Evolutionary conservation across 2,329 filamentous ascomycete genomes (phyloP), one percentile per base, ranked within the genome.

Genomic region (Cercospora berteroae): DNA sequence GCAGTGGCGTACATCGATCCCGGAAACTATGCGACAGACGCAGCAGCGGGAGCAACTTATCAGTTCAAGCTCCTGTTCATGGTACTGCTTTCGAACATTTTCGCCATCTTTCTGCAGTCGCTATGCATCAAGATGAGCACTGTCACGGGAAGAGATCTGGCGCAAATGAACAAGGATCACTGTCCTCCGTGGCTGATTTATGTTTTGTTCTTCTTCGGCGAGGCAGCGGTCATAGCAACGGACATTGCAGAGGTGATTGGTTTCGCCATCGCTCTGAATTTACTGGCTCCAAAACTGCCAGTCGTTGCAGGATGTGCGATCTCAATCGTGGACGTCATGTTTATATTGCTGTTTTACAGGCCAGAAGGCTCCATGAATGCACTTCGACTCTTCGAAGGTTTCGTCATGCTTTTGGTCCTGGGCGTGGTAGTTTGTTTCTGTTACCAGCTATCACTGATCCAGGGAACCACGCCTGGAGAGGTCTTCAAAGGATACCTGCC

Each of bases 341-440:
- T 89, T 39, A 89, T 90, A 62, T 81, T 91, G 3, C 66, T 90
- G 66, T 90, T 91, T 75, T 91, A 91, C 76, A 81, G 82, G 2
- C 87, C 88, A 0, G 81, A 85, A 48, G 85, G 69, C 52, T 76
- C 86, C 2, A 87, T 90, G 83, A 83, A 81, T 50, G 85, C 86
- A 1, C 78, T 89, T 8, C 83, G 88, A 18, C 71, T 83, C n/a
- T 91, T 91, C 69, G 89, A 91, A 77, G 79, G 84, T 62, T 88
- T 90, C 70, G 88, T 91, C 25, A 82, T 85, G 65, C 77, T 84
- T 1, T 79, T 91, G 3, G 89, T 92, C 10, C 73, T 91, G n/a
- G 88, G 85, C 12, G 89, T 91, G 1, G 87, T 90, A 1, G 76
- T 90, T 33, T 91, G 89, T 78, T 91, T 91, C 76, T 89, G 87